Conservation (phyloP, 352 stramenopile species). For the Phytophthora pseudosyringae region DNA sequence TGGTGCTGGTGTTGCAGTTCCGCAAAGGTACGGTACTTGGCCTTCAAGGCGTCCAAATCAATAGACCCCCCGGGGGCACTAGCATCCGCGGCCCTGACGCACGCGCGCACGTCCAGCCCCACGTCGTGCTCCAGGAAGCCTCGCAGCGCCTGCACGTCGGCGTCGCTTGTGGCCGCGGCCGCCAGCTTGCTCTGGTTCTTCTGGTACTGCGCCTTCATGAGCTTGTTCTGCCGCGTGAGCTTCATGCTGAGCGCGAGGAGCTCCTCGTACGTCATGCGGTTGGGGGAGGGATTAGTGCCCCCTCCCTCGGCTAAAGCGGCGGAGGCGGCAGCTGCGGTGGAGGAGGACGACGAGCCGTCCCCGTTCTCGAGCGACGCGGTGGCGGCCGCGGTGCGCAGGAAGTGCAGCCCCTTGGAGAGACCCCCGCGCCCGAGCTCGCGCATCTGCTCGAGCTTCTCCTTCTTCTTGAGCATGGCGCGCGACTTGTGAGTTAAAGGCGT, state of each 20-base stretch:
- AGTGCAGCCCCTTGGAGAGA: slow-evolving; percentile 80
- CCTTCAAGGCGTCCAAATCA: slow-evolving; percentile 48
- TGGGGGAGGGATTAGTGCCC: slow-evolving; percentile 21
- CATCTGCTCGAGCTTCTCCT: slow-evolving; percentile 91
- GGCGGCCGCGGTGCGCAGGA: slow-evolving; percentile 56
- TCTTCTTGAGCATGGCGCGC: slow-evolving; percentile 73
- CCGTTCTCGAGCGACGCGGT: slow-evolving; percentile 30
- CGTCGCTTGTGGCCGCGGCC: slow-evolving; percentile 44
- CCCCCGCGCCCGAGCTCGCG: slow-evolving; percentile 79
- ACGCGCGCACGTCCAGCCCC: slow-evolving; percentile 70
- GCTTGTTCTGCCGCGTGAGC: slow-evolving; percentile 88
- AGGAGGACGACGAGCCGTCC: neutral
- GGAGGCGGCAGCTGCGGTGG: slow-evolving; percentile 1
- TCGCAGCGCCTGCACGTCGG: slow-evolving; percentile 53
- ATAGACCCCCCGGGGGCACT: slow-evolving; percentile 37
- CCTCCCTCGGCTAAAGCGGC: neutral
- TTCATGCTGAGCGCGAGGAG: slow-evolving; percentile 88
- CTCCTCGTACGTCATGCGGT: slow-evolving; percentile 82
- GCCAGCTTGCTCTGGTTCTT: slow-evolving; percentile 67
- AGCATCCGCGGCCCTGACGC: slow-evolving; percentile 31
- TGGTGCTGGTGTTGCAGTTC: slow-evolving; percentile 45
- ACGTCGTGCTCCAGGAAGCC: slow-evolving; percentile 72
- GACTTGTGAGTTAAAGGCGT: neutral
- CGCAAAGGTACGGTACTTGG: slow-evolving; percentile 56
- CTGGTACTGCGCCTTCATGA: slow-evolving; percentile 87